Base-by-base conservation (phyloP, 2,329 filamentous ascomycete species). In the Juglanconis juglandina region DNA sequence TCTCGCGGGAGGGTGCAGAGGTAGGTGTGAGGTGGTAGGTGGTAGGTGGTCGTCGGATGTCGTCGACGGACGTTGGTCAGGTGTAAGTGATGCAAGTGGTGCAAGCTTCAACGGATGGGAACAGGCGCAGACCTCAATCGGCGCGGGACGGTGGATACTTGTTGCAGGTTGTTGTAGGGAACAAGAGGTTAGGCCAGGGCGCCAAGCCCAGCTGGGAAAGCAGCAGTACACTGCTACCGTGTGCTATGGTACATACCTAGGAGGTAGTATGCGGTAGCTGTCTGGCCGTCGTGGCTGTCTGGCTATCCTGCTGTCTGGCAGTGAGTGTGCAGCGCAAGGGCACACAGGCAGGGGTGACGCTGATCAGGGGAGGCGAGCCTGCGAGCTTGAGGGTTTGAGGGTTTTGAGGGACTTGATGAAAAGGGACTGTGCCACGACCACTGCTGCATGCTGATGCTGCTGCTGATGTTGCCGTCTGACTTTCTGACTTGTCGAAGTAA, bases 131-230 rank as follows among this genome's bases (percentile, higher is more conserved):
- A 24, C 34, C n/a, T 34, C 10, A 17, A 24, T 47, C 44, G 44
- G 44, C 30, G 51, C 51, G 24, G 51, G 51, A 53, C 51, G 30
- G 51, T 44, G 51, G 51, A 33, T 32, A 53, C 52, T 53, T 53
- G 53, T 56, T 56, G 53, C 53, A 48, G 44, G 32, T 53, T 42
- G 39, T 13, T 14, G n/a, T 42, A 9, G 39, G n/a, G 10, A 11
- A 14, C 39, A 42, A 13, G 39, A 10, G n/a, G 39, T 42, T 24
- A 39, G 14, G 13, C n/a, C 14, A 7, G 11, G 30, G 9, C 39
- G 39, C 52, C 39, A 33, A 41, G 51, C 51, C 37, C 24, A 34
- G 39, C 39, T 44, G 39, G 51, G 51, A 44, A 44, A 34, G 13
- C 51, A 32, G 13, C 51, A 9, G n/a, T 37, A 46, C 11, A 24